Evolutionary conservation across 1,284 basidiomycete species (phyloP).

Genomic region (Rhodotorula sp.): DNA sequence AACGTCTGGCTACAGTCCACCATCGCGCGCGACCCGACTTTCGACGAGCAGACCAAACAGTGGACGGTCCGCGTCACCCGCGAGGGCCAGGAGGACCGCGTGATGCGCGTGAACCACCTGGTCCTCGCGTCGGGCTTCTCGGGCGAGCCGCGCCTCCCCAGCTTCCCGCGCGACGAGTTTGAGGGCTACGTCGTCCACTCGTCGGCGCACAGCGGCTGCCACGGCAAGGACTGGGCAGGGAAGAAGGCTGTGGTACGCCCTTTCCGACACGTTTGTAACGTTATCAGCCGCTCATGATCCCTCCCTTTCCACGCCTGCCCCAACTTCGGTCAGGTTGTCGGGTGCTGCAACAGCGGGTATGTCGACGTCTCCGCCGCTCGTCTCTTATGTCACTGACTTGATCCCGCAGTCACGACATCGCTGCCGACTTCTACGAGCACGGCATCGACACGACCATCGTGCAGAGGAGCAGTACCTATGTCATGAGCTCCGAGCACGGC

Average conservation of each 20-base stretch:
- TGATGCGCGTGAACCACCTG: conserved; percentile 53
- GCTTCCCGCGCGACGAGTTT: conserved; percentile 47
- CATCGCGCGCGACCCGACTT: conserved; percentile 42
- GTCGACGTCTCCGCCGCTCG: no score
- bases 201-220: conserved; percentile 43
- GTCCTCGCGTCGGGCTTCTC: conserved; percentile 54
- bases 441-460: conserved; percentile 49
- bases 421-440: conserved; percentile 48
- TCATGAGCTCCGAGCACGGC: conserved; percentile 42
- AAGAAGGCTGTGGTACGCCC: conserved; percentile 48
- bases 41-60: conserved; percentile 46
- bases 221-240: conserved; percentile 41
- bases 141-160: conserved; percentile 52
- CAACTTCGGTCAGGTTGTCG: not conserved
- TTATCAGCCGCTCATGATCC: no score
- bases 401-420: conserved; percentile 19
- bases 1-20: conserved; percentile 47
- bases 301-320: not conserved
- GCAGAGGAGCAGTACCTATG: conserved; percentile 52
- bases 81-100: conserved; percentile 46
- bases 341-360: conserved; percentile 12
- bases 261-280: no score
- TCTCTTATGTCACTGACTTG: no score
- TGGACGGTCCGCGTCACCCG: conserved; percentile 54
- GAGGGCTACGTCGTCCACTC: conserved; percentile 49